Percentiles rank a stretch among this genome's conserved stretches.
These are phyloP conservation scores for Sporobolomyces roseus DNA, from an alignment of 768 basidiomycete genomes.

Conservation along the genomic window DNA sequence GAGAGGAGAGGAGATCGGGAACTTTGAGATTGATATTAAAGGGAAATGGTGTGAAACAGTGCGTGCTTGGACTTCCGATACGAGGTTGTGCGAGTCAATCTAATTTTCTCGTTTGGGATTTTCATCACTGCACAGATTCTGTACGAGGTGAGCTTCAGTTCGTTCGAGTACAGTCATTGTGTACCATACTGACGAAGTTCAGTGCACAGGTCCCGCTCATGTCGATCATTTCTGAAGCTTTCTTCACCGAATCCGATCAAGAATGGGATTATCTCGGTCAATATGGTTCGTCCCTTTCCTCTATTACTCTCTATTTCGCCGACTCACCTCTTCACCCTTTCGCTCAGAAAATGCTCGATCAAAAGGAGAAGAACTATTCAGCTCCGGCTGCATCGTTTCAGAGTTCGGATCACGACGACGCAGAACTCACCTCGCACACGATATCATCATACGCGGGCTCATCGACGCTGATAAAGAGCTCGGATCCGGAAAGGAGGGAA, in stretches of 20 bases:
- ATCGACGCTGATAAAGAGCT: slow-evolving; percentile 60
- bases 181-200: not conserved
- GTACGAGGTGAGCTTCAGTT: slow-evolving; percentile 68
- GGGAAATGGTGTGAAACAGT: slow-evolving; percentile 72
- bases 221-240: slow-evolving; percentile 83
- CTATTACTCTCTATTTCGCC: no score
- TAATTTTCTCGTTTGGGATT: slow-evolving; percentile 39
- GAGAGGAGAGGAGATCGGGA: slow-evolving; percentile 58
- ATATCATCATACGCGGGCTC: slow-evolving; percentile 68
- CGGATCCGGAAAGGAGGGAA: slow-evolving; percentile 40
- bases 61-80: not conserved
- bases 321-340: no score
- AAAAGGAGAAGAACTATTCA: slow-evolving; percentile 65
- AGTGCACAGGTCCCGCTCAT: slow-evolving; percentile 79
- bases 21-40: slow-evolving; percentile 65
- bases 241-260: slow-evolving; percentile 67
- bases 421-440: slow-evolving; percentile 69
- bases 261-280: slow-evolving; percentile 86
- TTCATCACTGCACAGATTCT: slow-evolving; percentile 56
- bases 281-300: slow-evolving; percentile 56
- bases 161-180: not conserved
- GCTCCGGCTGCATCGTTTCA: slow-evolving; percentile 66
- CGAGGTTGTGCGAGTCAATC: not conserved
- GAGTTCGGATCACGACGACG: slow-evolving; percentile 85
- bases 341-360: slow-evolving; percentile 64